Evolutionary conservation across 2,329 filamentous ascomycete genomes (phyloP).

Genomic region (Graphiopsis chlorocephala): DNA sequence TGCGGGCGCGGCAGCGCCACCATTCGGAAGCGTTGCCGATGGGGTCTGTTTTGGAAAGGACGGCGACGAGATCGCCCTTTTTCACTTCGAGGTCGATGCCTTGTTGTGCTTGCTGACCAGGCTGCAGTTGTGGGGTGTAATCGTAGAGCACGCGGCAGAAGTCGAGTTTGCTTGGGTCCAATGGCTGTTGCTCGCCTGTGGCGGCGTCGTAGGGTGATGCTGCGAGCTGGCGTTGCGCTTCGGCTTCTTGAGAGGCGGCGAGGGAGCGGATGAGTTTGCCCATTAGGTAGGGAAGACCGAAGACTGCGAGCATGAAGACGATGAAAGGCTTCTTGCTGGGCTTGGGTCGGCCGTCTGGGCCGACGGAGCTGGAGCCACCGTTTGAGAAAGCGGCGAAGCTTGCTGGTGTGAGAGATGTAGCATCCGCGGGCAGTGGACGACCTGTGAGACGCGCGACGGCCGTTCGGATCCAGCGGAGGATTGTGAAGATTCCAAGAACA

Average conservation of each 20-base stretch:
- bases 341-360: conserved; percentile 65
- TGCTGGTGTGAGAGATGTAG: conserved; percentile 80
- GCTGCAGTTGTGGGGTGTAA: conserved; percentile 74
- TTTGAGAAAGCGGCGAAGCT: conserved; percentile 89
- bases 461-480: conserved; percentile 92
- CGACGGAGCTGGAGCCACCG: conserved; percentile 53
- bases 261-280: conserved; percentile 87
- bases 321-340: conserved; percentile 94
- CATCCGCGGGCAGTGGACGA: conserved; percentile 82
- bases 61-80: conserved; percentile 93
- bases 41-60: conserved; percentile 88
- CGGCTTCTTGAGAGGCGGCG: conserved; percentile 79
- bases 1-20: conserved; percentile 91
- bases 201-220: conserved; percentile 46
- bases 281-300: conserved; percentile 95
- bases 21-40: conserved; percentile 90
- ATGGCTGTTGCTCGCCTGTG: conserved; percentile 46
- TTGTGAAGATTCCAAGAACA: conserved; percentile 88
- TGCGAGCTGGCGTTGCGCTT: conserved; percentile 62
- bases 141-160: conserved; percentile 96
- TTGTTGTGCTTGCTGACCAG: conserved; percentile 42
- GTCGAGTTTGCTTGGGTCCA: conserved; percentile 89
- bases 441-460: conserved; percentile 90
- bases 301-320: conserved; percentile 91
- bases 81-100: conserved; percentile 87